Evolutionary conservation across 2,329 filamentous ascomycete species (phyloP).

Genomic region (Beauveria australis): DNA sequence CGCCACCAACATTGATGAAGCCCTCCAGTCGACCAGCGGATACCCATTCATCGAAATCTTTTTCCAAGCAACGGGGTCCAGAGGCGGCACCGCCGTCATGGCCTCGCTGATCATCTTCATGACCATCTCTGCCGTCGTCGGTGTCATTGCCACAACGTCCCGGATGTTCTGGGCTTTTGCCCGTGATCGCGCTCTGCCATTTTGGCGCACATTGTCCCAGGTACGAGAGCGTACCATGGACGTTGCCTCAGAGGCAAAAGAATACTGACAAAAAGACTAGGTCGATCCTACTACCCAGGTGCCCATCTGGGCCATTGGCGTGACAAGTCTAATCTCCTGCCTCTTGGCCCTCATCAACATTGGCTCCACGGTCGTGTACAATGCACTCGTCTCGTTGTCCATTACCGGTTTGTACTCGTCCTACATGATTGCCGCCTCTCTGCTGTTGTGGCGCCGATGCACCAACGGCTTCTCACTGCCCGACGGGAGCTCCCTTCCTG

Average conservation of each 20-base stretch:
- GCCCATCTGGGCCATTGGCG: constrained; percentile 20
- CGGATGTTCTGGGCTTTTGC: constrained; percentile 48
- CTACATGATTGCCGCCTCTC: constrained; percentile 21
- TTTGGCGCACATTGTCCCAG: constrained; percentile 21
- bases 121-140: constrained; percentile 39
- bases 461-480: constrained; percentile 20
- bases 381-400: constrained; percentile 22
- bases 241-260: background rate
- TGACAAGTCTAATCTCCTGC: constrained; percentile 20
- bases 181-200: constrained; percentile 24
- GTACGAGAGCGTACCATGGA: constrained; percentile 10
- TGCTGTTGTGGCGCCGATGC: constrained; percentile 23
- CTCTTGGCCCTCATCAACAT: constrained; percentile 27
- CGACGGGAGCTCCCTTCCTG: constrained; percentile 17
- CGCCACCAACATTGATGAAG: constrained; percentile 37
- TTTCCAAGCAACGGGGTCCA: constrained; percentile 38
- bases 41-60: constrained; percentile 55
- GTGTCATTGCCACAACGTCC: constrained; percentile 48
- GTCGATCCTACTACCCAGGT: constrained; percentile 19
- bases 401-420: constrained; percentile 23
- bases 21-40: constrained; percentile 36
- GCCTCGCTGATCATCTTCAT: constrained; percentile 40
- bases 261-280: background rate
- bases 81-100: constrained; percentile 42
- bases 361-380: constrained; percentile 22